Evolutionary conservation across 2,329 filamentous ascomycete species (phyloP).

Genomic region (Mycogone perniciosa): DNA sequence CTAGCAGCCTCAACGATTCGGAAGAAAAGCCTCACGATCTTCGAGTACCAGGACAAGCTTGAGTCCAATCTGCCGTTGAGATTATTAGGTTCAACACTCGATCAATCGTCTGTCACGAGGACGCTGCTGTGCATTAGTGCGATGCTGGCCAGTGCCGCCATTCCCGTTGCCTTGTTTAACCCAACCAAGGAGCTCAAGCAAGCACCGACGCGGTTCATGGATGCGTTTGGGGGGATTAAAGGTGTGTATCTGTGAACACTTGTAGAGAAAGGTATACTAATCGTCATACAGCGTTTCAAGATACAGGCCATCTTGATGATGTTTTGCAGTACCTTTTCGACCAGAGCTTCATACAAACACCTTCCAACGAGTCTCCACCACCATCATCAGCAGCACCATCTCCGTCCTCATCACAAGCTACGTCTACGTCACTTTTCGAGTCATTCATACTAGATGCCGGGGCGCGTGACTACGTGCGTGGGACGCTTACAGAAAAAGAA

Average conservation of each 20-base stretch:
- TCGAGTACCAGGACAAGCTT: slow-evolving; percentile 14
- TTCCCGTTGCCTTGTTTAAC: slow-evolving; percentile 19
- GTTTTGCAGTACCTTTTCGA: slow-evolving; percentile 21
- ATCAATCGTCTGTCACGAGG: slow-evolving; percentile 20
- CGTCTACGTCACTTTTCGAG: slow-evolving; percentile 15
- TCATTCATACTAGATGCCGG: slow-evolving; percentile 19
- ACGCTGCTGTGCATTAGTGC: slow-evolving; percentile 20
- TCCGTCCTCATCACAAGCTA: slow-evolving; percentile 14
- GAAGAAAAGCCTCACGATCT: slow-evolving; percentile 14
- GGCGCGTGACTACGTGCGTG: slow-evolving; percentile 19
- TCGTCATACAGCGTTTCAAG: slow-evolving; percentile 14
- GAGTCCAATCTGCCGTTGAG: slow-evolving; percentile 11
- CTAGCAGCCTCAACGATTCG: slow-evolving; percentile 19
- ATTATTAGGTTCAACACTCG: slow-evolving; percentile 17
- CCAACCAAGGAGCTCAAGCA: slow-evolving; percentile 8
- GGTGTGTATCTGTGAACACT: slow-evolving; percentile 1
- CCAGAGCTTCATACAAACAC: slow-evolving; percentile 20
- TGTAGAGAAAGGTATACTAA: background rate
- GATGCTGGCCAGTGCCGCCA: slow-evolving; percentile 19
- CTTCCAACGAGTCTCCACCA: slow-evolving; percentile 14
- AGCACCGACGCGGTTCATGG: slow-evolving; percentile 12
- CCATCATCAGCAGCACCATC: slow-evolving; percentile 14
- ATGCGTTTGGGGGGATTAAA: slow-evolving; percentile 15
- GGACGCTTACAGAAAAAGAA: slow-evolving; percentile 15
- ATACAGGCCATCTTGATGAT: slow-evolving; percentile 16